A percentile compares a stretch with the other conserved stretches of the same genome.
Evolutionary conservation across 441 rosid genomes (phyloP).

Genomic region (Flueggea neowawraea): DNA sequence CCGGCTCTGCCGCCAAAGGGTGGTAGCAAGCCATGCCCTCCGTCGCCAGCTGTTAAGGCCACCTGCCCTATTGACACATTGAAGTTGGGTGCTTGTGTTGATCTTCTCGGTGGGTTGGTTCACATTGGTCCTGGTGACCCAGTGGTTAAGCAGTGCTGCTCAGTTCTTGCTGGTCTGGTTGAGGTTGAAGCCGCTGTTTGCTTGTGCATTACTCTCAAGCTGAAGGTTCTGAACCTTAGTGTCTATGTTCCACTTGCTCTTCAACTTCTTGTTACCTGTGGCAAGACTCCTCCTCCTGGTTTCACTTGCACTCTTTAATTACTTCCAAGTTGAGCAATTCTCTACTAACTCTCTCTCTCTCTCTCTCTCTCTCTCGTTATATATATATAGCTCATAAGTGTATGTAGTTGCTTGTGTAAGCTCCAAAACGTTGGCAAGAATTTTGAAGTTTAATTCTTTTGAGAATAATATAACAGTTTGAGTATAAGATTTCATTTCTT

Average conservation of each 20-base stretch:
- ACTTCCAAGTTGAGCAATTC: conserved; percentile 13
- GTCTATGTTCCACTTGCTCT: conserved; percentile 64
- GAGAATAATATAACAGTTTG: no score
- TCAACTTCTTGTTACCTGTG: conserved; percentile 70
- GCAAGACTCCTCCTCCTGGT: conserved; percentile 78
- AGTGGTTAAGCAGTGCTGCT: conserved; percentile 61
- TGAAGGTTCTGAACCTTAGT: conserved; percentile 60
- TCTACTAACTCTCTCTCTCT: no score
- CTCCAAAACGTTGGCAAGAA: no score
- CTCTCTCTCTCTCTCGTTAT: no score
- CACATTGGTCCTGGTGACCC: conserved; percentile 67
- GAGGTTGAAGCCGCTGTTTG: conserved; percentile 71
- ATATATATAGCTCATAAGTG: no score
- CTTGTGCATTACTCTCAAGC: conserved; percentile 67
- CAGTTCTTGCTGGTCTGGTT: conserved; percentile 51
- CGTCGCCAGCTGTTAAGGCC: conserved; percentile 24
- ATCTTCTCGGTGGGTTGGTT: conserved; percentile 64
- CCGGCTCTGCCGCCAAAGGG: conserved; percentile 38
- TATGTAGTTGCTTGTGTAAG: no score
- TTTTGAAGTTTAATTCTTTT: no score
- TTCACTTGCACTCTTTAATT: conserved; percentile 64
- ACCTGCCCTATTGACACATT: conserved; percentile 66
- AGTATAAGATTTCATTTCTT: no score
- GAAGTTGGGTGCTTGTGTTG: conserved; percentile 74
- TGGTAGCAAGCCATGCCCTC: conserved; percentile 29